Percentiles rank a stretch among this genome's conserved stretches.
These are phyloP conservation scores for Aureobasidium namibiae DNA, from an alignment of 2,329 filamentous ascomycete genomes.

Conservation along the genomic window DNA sequence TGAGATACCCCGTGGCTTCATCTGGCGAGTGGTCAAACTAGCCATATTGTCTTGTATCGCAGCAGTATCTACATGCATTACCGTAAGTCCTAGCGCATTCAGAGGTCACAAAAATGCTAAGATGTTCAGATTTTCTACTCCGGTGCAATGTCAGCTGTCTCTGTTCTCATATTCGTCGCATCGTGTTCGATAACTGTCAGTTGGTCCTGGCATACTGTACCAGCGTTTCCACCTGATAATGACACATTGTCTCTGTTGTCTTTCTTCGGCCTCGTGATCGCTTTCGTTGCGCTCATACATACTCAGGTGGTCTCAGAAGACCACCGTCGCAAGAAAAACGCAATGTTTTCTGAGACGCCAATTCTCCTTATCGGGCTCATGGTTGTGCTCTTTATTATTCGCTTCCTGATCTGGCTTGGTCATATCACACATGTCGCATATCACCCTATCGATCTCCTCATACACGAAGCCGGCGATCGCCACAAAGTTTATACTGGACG, in stretches of 20 bases:
- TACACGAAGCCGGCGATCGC: conserved; percentile 40
- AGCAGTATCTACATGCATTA: conserved; percentile 20
- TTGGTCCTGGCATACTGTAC: conserved; percentile 26
- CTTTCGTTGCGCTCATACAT: background rate
- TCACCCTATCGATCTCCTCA: conserved; percentile 50
- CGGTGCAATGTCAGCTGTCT: conserved; percentile 31
- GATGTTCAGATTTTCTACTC: conserved; percentile 32
- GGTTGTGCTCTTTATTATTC: conserved; percentile 35
- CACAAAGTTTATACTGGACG: conserved; percentile 43
- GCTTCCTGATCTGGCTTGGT: conserved; percentile 32
- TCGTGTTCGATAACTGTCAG: conserved; percentile 25
- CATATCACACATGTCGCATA: conserved; percentile 33
- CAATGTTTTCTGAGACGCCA: background rate
- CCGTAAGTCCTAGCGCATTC: conserved; percentile 20
- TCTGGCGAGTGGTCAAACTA: conserved; percentile 28
- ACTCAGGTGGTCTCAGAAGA: background rate
- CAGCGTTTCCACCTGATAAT: conserved; percentile 23
- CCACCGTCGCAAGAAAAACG: background rate
- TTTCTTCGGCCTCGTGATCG: background rate
- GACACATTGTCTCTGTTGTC: conserved; percentile 18
- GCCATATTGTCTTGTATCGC: conserved; percentile 22
- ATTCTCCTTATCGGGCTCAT: conserved; percentile 23
- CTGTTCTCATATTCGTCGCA: conserved; percentile 31
- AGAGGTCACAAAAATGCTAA: background rate
- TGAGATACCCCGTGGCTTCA: conserved; percentile 28